Evolutionary conservation across 1,284 basidiomycete species (phyloP).

Genomic region (Tremellales sp.): DNA sequence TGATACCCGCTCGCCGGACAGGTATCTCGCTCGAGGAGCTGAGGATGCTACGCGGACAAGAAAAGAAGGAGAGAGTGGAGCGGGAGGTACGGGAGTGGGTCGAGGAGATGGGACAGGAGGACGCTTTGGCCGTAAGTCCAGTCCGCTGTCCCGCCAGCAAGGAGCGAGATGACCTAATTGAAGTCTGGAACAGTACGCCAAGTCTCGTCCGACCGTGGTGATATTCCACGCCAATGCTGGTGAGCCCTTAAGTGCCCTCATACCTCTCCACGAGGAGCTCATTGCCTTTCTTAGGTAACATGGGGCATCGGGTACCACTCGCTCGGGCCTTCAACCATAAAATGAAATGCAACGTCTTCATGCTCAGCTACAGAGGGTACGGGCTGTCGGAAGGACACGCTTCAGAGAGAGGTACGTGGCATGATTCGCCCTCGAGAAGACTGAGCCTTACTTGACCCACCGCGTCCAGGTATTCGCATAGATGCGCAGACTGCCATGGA

Average conservation of each 20-base stretch:
- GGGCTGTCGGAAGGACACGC: slow-evolving; percentile 77
- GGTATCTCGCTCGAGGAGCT: slow-evolving; percentile 23
- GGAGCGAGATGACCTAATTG: neutral
- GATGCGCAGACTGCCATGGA: slow-evolving; percentile 69
- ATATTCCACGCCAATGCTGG: slow-evolving; percentile 90
- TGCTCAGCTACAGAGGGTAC: slow-evolving; percentile 55
- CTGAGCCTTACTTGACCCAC: slow-evolving; percentile 16
- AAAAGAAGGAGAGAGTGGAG: slow-evolving; percentile 22
- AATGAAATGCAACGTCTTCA: slow-evolving; percentile 58
- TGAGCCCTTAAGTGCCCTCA: slow-evolving; percentile 58
- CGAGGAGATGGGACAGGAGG: slow-evolving; percentile 30
- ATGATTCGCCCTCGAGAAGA: slow-evolving; percentile 7
- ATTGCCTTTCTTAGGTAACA: slow-evolving; percentile 35
- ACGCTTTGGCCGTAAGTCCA: slow-evolving; percentile 28
- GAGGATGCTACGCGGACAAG: slow-evolving; percentile 16
- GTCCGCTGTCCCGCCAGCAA: neutral
- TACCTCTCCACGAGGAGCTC: neutral
- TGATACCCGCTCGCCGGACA: slow-evolving; percentile 51
- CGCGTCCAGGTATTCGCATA: slow-evolving; percentile 60
- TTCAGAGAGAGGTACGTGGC: slow-evolving; percentile 65
- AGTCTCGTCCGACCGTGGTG: slow-evolving; percentile 71
- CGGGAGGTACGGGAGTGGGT: slow-evolving; percentile 27
- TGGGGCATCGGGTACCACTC: slow-evolving; percentile 79
- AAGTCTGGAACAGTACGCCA: slow-evolving; percentile 55
- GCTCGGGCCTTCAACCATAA: slow-evolving; percentile 78